Conservation (phyloP, 352 stramenopile species). For the Thalassiosira allenii region DNA sequence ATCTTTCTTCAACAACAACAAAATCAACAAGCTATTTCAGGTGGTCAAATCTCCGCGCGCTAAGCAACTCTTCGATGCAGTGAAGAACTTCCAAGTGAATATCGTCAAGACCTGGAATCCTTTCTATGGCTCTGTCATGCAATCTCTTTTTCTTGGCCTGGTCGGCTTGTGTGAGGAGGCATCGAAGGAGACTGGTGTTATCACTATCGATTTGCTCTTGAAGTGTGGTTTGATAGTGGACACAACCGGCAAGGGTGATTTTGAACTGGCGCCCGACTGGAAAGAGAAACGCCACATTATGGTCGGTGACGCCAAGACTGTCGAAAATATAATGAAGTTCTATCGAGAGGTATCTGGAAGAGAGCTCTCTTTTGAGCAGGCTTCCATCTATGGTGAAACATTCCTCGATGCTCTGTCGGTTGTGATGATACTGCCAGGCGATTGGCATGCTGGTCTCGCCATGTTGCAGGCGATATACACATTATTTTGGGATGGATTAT, state of each 20-base stretch:
- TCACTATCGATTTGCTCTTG: background rate
- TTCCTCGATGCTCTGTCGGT: background rate
- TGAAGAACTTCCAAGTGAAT: too few relatives aligned
- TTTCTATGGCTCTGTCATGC: too few relatives aligned
- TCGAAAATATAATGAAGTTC: constrained; percentile 25
- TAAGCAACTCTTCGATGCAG: too few relatives aligned
- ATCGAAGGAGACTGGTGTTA: background rate
- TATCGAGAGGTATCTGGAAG: background rate
- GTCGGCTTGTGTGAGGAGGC: background rate
- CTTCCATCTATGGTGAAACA: background rate
- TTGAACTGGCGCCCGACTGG: background rate
- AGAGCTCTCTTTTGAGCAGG: background rate
- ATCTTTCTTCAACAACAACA: too few relatives aligned
- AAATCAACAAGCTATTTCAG: too few relatives aligned
- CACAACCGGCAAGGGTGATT: background rate
- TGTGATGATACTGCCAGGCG: background rate
- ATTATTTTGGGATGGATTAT: constrained; percentile 13
- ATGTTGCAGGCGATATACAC: background rate
- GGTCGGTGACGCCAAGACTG: constrained; percentile 24
- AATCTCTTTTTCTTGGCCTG: too few relatives aligned
- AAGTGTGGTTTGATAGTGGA: background rate
- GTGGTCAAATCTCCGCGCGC: too few relatives aligned
- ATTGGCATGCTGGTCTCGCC: constrained; percentile 14
- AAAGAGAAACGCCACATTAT: constrained; percentile 2
- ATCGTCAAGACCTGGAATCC: too few relatives aligned